Conservation (phyloP, 2,329 filamentous ascomycete species). For the Coniella lustricola region DNA sequence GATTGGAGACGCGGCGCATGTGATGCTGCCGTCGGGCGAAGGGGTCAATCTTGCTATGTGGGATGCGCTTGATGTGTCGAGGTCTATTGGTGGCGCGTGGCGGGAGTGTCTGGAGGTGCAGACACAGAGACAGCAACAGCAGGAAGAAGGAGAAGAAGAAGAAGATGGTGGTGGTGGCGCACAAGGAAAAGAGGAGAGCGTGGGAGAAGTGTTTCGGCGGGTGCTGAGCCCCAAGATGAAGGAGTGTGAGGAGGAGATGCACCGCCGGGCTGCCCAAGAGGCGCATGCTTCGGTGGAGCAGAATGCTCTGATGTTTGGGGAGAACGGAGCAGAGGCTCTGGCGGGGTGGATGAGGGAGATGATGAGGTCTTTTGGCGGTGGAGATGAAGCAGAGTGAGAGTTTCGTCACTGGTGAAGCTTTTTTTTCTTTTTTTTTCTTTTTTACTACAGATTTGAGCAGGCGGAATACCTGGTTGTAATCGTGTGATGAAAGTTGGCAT, state of each 20-base stretch:
- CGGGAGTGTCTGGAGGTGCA: background rate
- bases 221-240: slow-evolving; percentile 17
- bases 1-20: slow-evolving; percentile 48
- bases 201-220: slow-evolving; percentile 9
- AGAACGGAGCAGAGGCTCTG: slow-evolving; percentile 9
- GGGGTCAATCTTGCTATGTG: slow-evolving; percentile 47
- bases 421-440: background rate
- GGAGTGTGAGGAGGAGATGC: slow-evolving; percentile 21
- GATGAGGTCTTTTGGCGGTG: background rate
- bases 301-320: slow-evolving; percentile 15
- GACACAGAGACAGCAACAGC: too few relatives aligned
- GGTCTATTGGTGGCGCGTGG: slow-evolving; percentile 22
- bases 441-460: too few relatives aligned
- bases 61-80: slow-evolving; percentile 39
- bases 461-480: too few relatives aligned
- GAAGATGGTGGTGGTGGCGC: slow-evolving; percentile 3
- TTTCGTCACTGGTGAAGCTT: too few relatives aligned
- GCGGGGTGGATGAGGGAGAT: slow-evolving; percentile 4
- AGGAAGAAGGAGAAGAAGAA: too few relatives aligned
- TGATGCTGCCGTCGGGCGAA: slow-evolving; percentile 46
- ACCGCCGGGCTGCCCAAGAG: slow-evolving; percentile 10
- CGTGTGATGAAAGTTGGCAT: too few relatives aligned
- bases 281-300: slow-evolving; percentile 14
- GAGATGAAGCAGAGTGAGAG: background rate
- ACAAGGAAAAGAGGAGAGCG: background rate